Conservation (phyloP, 805 yeast genomes). For the Lipomyces chichibuensis region DNA sequence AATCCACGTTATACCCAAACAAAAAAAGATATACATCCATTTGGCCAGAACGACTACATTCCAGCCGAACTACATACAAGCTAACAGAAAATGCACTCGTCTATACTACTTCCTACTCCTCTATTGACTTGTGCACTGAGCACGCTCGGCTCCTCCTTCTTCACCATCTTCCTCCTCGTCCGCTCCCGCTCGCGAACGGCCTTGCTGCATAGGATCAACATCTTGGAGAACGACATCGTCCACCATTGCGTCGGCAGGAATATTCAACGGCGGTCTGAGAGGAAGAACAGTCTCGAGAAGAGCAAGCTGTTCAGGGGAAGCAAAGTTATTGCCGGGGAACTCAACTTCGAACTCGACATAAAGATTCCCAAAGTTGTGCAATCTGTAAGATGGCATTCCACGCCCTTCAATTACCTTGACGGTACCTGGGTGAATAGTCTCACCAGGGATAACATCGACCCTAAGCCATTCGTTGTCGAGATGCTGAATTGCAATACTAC, state of each 20-base stretch:
- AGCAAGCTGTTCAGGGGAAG: constrained; percentile 68
- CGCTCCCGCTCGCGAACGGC: constrained; percentile 42
- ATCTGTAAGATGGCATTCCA: constrained; percentile 96
- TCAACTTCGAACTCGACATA: constrained; percentile 82
- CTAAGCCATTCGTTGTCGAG: constrained; percentile 90
- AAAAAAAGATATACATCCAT: background rate
- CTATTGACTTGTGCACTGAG: constrained; percentile 94
- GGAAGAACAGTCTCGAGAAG: constrained; percentile 79
- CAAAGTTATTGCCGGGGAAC: constrained; percentile 79
- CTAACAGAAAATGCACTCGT: background rate
- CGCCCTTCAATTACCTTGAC: constrained; percentile 83
- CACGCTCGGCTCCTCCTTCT: constrained; percentile 70
- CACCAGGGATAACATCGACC: constrained; percentile 84
- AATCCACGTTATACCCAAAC: constrained; percentile 3
- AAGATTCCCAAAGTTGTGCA: constrained; percentile 86
- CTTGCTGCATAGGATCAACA: constrained; percentile 66
- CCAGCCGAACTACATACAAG: background rate
- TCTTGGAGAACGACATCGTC: constrained; percentile 79
- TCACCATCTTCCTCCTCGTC: constrained; percentile 52
- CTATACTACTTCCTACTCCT: constrained; percentile 5
- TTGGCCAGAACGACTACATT: background rate
- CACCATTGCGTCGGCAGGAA: constrained; percentile 74
- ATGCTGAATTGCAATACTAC: constrained; percentile 83
- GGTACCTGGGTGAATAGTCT: constrained; percentile 82
- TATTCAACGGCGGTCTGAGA: constrained; percentile 59